phyloP scores from a whole-genome alignment of 257 asterid species.

The Nicotiana noctiflora region DNA sequence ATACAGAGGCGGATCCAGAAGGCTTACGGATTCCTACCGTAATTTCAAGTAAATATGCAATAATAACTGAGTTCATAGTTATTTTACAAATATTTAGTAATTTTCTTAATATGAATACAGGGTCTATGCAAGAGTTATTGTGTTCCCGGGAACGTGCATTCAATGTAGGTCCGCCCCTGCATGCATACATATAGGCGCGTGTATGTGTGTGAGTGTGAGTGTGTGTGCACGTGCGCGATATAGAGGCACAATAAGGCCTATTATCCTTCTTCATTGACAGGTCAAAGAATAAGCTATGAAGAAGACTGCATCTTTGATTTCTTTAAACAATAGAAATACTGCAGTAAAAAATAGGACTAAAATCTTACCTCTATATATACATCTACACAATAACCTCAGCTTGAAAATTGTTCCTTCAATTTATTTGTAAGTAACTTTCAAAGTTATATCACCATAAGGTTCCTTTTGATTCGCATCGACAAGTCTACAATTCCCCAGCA shows the following conservation, averaged over 20 bases:
- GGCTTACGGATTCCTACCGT: no score
- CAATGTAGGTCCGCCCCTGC: no score
- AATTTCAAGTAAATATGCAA: no score
- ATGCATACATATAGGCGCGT: not conserved
- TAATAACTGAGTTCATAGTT: no score
- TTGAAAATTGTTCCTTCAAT: conserved; percentile 39
- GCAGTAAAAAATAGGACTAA: not conserved
- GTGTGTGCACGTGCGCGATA: not conserved
- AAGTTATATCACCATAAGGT: conserved; percentile 39
- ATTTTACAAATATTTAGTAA: no score
- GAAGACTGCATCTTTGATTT: not conserved
- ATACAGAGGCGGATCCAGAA: no score
- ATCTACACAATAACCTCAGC: conserved; percentile 11
- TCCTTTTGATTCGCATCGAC: conserved; percentile 51
- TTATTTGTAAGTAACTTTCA: conserved; percentile 49
- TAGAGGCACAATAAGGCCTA: no score
- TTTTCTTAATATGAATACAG: no score
- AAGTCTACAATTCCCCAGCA: conserved; percentile 41
- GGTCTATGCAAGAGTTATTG: no score
- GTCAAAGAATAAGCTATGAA: no score
- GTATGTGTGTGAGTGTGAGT: not conserved
- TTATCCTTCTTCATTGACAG: no score
- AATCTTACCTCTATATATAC: not conserved
- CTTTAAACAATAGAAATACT: not conserved
- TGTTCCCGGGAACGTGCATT: no score